Percentiles rank a stretch among this genome's conserved stretches.
phyloP scores from a whole-genome alignment of 2,329 filamentous ascomycete species.

The Diplodia mutila region DNA sequence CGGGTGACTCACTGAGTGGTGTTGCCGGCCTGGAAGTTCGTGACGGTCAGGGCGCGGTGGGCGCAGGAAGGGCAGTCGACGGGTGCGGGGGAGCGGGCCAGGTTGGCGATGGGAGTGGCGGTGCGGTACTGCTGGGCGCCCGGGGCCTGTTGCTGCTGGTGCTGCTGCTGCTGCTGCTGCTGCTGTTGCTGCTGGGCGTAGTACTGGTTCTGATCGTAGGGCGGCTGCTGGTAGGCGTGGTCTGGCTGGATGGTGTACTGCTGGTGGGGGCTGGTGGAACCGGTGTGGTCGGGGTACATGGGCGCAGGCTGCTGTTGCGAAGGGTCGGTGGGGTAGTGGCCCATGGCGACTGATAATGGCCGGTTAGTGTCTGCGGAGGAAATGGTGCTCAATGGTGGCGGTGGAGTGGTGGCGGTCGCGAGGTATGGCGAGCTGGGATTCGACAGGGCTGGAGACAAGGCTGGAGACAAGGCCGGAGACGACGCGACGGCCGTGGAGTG shows the following conservation, averaged over 20 bases:
- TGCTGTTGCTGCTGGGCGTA: slow-evolving; percentile 25
- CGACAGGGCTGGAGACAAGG: neutral
- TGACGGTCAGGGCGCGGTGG: slow-evolving; percentile 45
- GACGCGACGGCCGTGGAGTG: neutral
- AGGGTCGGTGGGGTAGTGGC: slow-evolving; percentile 9
- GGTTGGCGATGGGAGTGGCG: slow-evolving; percentile 39
- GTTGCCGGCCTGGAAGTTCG: slow-evolving; percentile 42
- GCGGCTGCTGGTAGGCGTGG: slow-evolving; percentile 9
- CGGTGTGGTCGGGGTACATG: slow-evolving; percentile 16
- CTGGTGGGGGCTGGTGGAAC: slow-evolving; percentile 10
- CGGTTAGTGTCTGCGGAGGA: slow-evolving; percentile 15
- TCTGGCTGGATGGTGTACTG: slow-evolving; percentile 25
- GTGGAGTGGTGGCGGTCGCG: neutral
- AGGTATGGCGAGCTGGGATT: neutral
- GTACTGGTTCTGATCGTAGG: slow-evolving; percentile 12
- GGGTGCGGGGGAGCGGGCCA: slow-evolving; percentile 44
- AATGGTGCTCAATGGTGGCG: neutral
- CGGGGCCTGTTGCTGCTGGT: slow-evolving; percentile 40
- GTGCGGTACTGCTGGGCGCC: slow-evolving; percentile 40
- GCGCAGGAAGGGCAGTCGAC: slow-evolving; percentile 55
- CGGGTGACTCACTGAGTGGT: slow-evolving; percentile 46
- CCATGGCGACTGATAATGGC: slow-evolving; percentile 14
- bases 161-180: slow-evolving; percentile 31
- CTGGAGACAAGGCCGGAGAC: neutral
- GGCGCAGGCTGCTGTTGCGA: neutral